phyloP scores from a whole-genome alignment of 805 yeast species.

The Zygotorulaspora florentina region DNA sequence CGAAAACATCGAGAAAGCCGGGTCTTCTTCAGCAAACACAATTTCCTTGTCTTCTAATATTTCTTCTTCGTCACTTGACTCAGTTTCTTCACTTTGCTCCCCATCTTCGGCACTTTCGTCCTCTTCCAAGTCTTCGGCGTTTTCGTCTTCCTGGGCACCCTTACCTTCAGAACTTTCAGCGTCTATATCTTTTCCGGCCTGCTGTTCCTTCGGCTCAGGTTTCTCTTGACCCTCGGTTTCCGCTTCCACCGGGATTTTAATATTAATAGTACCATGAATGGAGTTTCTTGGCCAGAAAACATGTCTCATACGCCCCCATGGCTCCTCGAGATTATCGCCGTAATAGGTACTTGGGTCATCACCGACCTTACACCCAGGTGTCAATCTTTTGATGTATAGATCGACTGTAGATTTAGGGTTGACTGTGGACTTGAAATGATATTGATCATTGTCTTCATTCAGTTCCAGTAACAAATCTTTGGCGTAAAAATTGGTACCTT shows the following conservation, averaged over 20 bases:
- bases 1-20: slow-evolving; percentile 68
- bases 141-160: slow-evolving; percentile 2
- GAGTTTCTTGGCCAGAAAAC: slow-evolving; percentile 91
- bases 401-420: slow-evolving; percentile 69
- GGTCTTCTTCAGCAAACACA: slow-evolving; percentile 24
- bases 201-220: slow-evolving; percentile 9
- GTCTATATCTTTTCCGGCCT: slow-evolving; percentile 6
- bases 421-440: slow-evolving; percentile 60
- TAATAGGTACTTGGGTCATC: slow-evolving; percentile 79
- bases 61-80: slow-evolving; percentile 12
- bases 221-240: slow-evolving; percentile 7
- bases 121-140: slow-evolving; percentile 13
- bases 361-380: slow-evolving; percentile 87
- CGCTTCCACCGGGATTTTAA: slow-evolving; percentile 27
- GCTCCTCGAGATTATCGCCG: slow-evolving; percentile 77
- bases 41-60: slow-evolving; percentile 23
- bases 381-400: slow-evolving; percentile 53
- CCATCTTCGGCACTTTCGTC: slow-evolving; percentile 15
- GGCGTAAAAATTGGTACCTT: slow-evolving; percentile 78
- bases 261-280: slow-evolving; percentile 60
- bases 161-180: no score
- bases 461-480: slow-evolving; percentile 63
- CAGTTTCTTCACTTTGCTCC: slow-evolving; percentile 2
- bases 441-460: slow-evolving; percentile 47
- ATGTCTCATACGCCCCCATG: slow-evolving; percentile 98